Conservation (phyloP, 345 rosid genomes). For the Heritiera fomes region DNA sequence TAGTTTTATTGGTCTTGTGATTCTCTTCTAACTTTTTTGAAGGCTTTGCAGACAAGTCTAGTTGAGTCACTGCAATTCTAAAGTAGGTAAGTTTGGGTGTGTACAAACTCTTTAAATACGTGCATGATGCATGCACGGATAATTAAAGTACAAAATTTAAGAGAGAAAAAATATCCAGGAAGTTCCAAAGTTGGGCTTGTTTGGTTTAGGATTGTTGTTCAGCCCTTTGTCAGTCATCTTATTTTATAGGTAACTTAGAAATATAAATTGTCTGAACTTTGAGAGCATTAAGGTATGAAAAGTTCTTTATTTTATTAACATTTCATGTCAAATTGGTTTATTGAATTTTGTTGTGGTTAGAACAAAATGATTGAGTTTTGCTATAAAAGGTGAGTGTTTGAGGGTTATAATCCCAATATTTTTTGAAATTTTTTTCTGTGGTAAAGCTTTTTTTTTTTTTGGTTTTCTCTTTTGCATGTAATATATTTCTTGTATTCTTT, state of each 20-base stretch:
- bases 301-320: background rate
- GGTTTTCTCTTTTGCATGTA: background rate
- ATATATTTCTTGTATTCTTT: background rate
- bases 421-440: background rate
- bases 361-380: background rate
- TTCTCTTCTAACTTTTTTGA: background rate
- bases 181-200: background rate
- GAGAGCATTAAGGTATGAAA: background rate
- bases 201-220: conserved; percentile 13
- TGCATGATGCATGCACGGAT: background rate
- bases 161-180: background rate
- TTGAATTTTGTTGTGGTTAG: background rate
- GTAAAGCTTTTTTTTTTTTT: background rate
- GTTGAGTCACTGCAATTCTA: background rate
- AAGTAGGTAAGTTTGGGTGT: background rate
- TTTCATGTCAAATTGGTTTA: background rate
- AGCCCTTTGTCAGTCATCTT: background rate
- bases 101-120: background rate
- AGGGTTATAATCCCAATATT: background rate
- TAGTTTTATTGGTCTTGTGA: conserved; percentile 12
- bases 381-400: conserved; percentile 12
- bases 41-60: background rate
- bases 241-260: background rate
- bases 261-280: background rate
- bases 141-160: background rate